phyloP scores from a whole-genome alignment of 2,329 filamentous ascomycete genomes.

The Colletotrichum sp. region DNA sequence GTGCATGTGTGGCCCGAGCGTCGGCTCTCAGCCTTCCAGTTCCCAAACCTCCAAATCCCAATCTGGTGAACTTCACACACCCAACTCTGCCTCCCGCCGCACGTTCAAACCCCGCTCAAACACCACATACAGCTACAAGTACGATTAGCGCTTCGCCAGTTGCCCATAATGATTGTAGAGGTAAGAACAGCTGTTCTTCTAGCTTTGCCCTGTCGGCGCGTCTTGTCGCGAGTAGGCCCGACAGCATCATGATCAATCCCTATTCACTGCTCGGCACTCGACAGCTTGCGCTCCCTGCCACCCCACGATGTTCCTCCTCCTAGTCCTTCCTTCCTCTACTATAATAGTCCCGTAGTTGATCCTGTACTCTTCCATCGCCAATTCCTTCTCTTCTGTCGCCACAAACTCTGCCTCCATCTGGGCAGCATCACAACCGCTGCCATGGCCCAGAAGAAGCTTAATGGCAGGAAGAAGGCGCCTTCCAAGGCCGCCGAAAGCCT shows the following conservation, averaged over 20 bases:
- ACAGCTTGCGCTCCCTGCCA: slow-evolving; percentile 1
- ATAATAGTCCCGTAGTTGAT: not conserved
- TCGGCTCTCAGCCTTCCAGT: slow-evolving; percentile 18
- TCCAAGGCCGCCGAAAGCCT: not conserved
- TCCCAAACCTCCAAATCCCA: slow-evolving; percentile 22
- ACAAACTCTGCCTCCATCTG: not conserved
- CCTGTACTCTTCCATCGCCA: not conserved
- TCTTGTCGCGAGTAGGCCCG: not conserved
- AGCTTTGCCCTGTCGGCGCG: not conserved
- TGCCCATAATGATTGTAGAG: slow-evolving; percentile 35
- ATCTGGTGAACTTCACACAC: slow-evolving; percentile 17
- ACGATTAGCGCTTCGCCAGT: not conserved
- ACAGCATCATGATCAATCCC: not conserved
- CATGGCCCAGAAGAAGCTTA: not conserved
- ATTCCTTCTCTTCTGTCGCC: not conserved
- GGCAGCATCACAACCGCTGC: not conserved
- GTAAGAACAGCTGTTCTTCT: slow-evolving; percentile 24
- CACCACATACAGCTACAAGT: slow-evolving; percentile 1
- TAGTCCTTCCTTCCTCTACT: not conserved
- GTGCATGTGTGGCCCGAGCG: slow-evolving; percentile 9
- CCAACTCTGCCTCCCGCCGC: not conserved
- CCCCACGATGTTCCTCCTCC: not conserved
- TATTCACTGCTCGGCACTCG: not conserved
- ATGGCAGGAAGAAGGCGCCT: not conserved
- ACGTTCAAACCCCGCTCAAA: not conserved